These are phyloP conservation scores for Arachis monticola DNA, from an alignment of 331 rosid species.

Conservation along the genomic window DNA sequence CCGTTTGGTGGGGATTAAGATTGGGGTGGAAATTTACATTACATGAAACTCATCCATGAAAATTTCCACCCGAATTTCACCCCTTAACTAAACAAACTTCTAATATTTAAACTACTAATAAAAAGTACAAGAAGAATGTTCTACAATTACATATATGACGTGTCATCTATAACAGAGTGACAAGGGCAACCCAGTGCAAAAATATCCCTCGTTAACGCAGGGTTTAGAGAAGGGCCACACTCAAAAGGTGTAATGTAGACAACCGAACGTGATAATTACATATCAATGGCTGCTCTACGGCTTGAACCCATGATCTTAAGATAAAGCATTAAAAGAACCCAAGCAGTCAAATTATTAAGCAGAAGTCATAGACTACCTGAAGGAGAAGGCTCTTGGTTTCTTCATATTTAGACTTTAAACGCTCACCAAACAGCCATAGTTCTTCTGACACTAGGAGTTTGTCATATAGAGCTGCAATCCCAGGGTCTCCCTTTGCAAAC, in stretches of 20 bases:
- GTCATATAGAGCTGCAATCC: conserved; percentile 82
- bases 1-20: too few relatives aligned
- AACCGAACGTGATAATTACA: too few relatives aligned
- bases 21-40: too few relatives aligned
- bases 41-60: too few relatives aligned
- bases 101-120: background rate
- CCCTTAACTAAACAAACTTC: background rate
- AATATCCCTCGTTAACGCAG: too few relatives aligned
- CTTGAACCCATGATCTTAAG: too few relatives aligned
- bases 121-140: too few relatives aligned
- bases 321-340: background rate
- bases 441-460: conserved; percentile 85
- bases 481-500: conserved; percentile 92
- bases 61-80: too few relatives aligned
- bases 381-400: conserved; percentile 82
- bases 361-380: conserved; percentile 51
- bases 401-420: conserved; percentile 64
- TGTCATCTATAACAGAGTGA: background rate
- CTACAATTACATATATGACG: background rate
- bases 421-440: conserved; percentile 77
- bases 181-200: background rate
- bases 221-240: too few relatives aligned
- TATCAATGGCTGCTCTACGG: too few relatives aligned
- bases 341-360: background rate
- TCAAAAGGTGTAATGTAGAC: too few relatives aligned